These are phyloP conservation scores for Aspergillus felis DNA, from an alignment of 2,329 filamentous ascomycete genomes.

Conservation along the genomic window DNA sequence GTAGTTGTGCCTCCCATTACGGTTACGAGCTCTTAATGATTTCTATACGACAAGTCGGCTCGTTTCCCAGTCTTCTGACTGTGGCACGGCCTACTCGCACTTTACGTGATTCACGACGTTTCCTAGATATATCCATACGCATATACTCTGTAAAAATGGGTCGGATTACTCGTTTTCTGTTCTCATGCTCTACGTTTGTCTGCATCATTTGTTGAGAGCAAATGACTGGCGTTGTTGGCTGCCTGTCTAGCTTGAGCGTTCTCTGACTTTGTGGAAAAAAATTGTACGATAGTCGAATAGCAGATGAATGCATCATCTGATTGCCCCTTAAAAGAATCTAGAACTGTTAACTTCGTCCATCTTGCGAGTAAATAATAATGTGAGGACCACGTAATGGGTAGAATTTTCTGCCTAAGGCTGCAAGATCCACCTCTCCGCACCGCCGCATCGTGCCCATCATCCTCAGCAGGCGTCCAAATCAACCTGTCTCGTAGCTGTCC, in stretches of 20 bases:
- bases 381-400: neutral
- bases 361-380: too few relatives aligned
- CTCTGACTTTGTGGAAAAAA: neutral
- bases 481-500: neutral
- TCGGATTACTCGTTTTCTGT: neutral
- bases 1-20: slow-evolving; percentile 37
- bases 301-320: neutral
- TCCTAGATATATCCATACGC: neutral
- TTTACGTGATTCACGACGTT: neutral
- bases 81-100: neutral
- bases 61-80: neutral
- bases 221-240: neutral
- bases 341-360: too few relatives aligned
- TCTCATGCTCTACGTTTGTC: neutral
- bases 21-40: slow-evolving; percentile 30
- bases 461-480: neutral
- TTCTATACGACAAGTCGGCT: neutral
- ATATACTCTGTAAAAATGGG: neutral
- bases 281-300: neutral
- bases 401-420: slow-evolving; percentile 6
- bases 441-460: slow-evolving; percentile 2
- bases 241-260: neutral
- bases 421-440: slow-evolving; percentile 6
- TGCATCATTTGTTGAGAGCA: neutral
- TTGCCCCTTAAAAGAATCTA: neutral